Base-by-base conservation (phyloP, 768 basidiomycete species). In the Boletus subparvulus region DNA sequence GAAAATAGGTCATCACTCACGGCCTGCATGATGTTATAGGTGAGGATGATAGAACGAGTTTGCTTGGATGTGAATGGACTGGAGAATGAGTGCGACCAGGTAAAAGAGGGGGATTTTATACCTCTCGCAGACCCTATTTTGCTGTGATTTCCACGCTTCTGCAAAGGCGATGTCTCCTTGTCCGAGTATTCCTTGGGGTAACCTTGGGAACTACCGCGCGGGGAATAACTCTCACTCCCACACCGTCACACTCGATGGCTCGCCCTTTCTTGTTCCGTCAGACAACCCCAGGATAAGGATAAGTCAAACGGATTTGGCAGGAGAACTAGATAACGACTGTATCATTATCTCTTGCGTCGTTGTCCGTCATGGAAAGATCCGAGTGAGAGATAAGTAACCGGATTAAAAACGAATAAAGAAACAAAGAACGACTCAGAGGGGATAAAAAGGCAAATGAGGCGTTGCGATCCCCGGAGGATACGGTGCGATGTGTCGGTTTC, bases 11-110 rank as follows among this genome's bases (percentile, higher is more conserved):
- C 14, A n/a, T 14, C 36, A 53, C 63, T 42, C 41, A 64, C 63
- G 5, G 36, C 58, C 37, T 65, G 63, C 63, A 64, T 62, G 39
- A 37, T 47, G 11, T 1, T 24, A 4, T 9, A 8, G 3, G 14
- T n/a, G 52, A 43, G n/a, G 37, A 8, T 47, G 33, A 44, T 49
- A 7, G 13, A 42, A 42, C 3, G 41, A 45, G 41, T 39, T 51
- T 52, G 12, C 2, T 51, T 48, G 39, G 21, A 39, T 45, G 49
- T 44, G 9, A 11, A 36, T 48, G 12, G 26, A 19, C n/a, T 42
- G 24, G 42, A n/a, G 51, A 28, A 47, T 28, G 46, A 19, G 12
- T 16, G 8, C 4, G 4, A 32, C 7, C 9, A 4, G 14, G 11
- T 2, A 7, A 28, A 8, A 0, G 12, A 9, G 21, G 6, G 8